Conservation (phyloP, 2,329 filamentous ascomycete species). For the Ascochyta lentis region DNA sequence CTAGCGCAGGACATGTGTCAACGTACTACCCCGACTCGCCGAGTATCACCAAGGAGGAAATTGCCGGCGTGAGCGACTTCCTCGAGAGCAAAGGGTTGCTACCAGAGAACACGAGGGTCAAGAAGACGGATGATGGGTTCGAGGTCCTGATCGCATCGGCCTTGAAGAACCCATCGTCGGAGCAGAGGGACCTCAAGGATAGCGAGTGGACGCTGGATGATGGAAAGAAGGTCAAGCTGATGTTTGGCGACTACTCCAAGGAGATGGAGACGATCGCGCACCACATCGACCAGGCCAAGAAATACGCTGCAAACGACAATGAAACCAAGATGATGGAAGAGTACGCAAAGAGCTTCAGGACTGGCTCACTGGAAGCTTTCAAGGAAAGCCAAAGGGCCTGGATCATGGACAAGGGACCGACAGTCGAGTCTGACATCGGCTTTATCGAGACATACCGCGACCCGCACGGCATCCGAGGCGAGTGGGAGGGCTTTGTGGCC, state of each 20-base stretch:
- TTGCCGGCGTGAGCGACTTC: slow-evolving; percentile 55
- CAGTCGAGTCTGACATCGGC: slow-evolving; percentile 61
- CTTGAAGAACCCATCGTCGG: slow-evolving; percentile 47
- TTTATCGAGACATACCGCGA: slow-evolving; percentile 64
- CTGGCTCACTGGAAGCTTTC: slow-evolving; percentile 59
- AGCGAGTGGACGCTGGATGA: slow-evolving; percentile 55
- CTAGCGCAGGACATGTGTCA: slow-evolving; percentile 56
- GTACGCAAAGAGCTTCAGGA: slow-evolving; percentile 59
- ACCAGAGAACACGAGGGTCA: slow-evolving; percentile 59
- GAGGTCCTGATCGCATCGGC: slow-evolving; percentile 59
- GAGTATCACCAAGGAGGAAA: slow-evolving; percentile 57
- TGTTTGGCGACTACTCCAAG: slow-evolving; percentile 55
- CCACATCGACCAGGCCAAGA: slow-evolving; percentile 55
- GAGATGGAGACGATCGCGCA: slow-evolving; percentile 57
- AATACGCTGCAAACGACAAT: slow-evolving; percentile 56
- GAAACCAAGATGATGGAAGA: slow-evolving; percentile 54
- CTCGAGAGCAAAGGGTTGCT: slow-evolving; percentile 54
- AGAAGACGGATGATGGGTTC: slow-evolving; percentile 53
- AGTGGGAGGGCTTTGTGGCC: slow-evolving; percentile 61
- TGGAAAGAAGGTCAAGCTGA: slow-evolving; percentile 55
- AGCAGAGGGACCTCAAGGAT: slow-evolving; percentile 52
- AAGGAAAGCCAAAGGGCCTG: slow-evolving; percentile 60
- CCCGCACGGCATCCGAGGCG: slow-evolving; percentile 60
- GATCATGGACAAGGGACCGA: slow-evolving; percentile 60
- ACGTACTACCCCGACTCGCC: slow-evolving; percentile 60